Evolutionary conservation across 768 basidiomycete species (phyloP), one percentile per base, ranked within the genome.

Genomic region (Boletus huronensis): DNA sequence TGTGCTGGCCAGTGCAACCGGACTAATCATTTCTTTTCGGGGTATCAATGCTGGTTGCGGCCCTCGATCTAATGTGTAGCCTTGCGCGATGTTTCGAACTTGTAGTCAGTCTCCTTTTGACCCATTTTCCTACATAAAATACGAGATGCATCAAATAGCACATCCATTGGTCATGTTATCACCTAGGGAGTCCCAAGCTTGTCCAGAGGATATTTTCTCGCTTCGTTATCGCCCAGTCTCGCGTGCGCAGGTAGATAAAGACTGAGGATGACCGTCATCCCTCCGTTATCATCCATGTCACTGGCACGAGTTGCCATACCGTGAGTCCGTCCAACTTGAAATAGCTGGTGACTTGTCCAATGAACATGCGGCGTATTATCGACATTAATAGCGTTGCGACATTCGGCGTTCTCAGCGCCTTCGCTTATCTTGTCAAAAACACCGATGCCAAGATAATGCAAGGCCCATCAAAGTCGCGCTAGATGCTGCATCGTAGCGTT

Each of bases 361-460:
- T 41, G 25, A 41, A 44, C 38, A 6, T 29, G 19, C 29, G 17
- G 3, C 6, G 5, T 29, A 35, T 40, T 28, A 31, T 43, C 42
- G 45, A 42, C 31, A n/a, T 32, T 40, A 23, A 44, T 7, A 43
- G 14, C 35, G 21, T 39, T 16, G 46, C n/a, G 17, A 23, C 26
- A 6, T 35, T 6, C 23, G 19, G 13, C 0, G 16, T 50, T 43
- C 29, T n/a, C 35, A 21, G 35, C 23, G 31, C 19, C n/a, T 28
- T 44, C 1, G 35, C 29, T 54, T 51, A 59, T 62, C 61, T 43
- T 16, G 16, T 38, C 40, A 42, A 46, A 28, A 42, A 39, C 40
- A 50, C 6, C 16, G 21, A 25, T n/a, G 28, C 46, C 47, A n/a
- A 51, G 61, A 63, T 56, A 45, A 44, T 32, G 23, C 4, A n/a